Percentiles rank a stretch among this genome's conserved stretches.
Conservation (phyloP, 2,329 filamentous ascomycete species). For the Microsporum canis region DNA sequence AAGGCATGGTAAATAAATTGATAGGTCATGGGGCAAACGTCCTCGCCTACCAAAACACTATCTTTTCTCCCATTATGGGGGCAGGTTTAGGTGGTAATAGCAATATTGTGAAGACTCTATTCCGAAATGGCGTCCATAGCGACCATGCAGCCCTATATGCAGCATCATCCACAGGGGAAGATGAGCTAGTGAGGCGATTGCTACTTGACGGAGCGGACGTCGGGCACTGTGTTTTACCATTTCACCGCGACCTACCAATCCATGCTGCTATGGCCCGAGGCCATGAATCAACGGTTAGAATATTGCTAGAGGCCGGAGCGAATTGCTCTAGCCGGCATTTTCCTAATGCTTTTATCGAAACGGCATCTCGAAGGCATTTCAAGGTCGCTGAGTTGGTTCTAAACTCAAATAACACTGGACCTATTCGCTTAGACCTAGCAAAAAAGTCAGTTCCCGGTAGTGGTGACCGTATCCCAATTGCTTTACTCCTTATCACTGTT, state of each 20-base stretch:
- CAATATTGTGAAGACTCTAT: background rate
- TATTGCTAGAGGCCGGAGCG: background rate
- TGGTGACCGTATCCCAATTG: background rate
- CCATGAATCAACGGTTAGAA: background rate
- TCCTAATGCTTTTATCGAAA: background rate
- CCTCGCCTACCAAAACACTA: background rate
- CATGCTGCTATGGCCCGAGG: background rate
- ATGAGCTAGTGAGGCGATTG: background rate
- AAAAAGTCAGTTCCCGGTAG: background rate
- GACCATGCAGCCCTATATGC: background rate
- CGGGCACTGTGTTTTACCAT: background rate
- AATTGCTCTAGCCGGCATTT: background rate
- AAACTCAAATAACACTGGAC: background rate
- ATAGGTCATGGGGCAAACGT: background rate
- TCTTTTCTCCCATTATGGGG: background rate
- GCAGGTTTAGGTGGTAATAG: background rate
- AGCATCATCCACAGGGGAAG: background rate
- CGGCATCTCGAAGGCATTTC: background rate
- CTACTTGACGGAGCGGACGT: background rate
- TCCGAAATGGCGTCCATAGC: background rate
- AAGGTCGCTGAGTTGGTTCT: background rate
- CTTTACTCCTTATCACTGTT: background rate
- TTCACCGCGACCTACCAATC: background rate
- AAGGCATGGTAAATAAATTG: background rate
- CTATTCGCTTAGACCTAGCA: background rate